phyloP scores from a whole-genome alignment of 2,329 filamentous ascomycete species.

The Neophaeococcomyces aloes region DNA sequence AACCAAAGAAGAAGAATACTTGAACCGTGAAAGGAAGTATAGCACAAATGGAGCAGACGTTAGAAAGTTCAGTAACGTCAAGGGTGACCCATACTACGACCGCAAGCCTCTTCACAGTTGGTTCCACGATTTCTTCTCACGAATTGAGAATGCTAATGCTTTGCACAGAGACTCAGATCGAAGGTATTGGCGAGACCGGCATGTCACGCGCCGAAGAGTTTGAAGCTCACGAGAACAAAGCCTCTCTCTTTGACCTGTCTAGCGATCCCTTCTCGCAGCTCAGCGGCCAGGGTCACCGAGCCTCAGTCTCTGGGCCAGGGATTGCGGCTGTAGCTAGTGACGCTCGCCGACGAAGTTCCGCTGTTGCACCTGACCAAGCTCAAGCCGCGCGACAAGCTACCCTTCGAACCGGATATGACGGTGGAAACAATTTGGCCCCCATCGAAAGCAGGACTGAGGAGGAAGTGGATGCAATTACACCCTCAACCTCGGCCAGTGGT shows the following conservation, averaged over 20 bases:
- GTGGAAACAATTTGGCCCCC: slow-evolving; percentile 14
- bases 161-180: slow-evolving; percentile 4
- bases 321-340: slow-evolving; percentile 15
- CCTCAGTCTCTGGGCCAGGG: slow-evolving; percentile 16
- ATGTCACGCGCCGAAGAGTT: slow-evolving; percentile 18
- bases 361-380: slow-evolving; percentile 17
- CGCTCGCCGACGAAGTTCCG: slow-evolving; percentile 19
- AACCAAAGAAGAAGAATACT: slow-evolving; percentile 18
- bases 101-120: slow-evolving; percentile 17
- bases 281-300: slow-evolving; percentile 14
- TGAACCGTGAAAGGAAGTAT: slow-evolving; percentile 20
- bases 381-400: slow-evolving; percentile 4
- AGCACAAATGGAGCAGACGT: slow-evolving; percentile 18
- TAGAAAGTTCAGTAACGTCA: slow-evolving; percentile 17
- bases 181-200: slow-evolving; percentile 13
- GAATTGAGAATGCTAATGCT: background rate
- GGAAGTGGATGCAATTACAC: slow-evolving; percentile 9
- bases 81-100: slow-evolving; percentile 18
- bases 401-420: slow-evolving; percentile 12
- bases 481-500: slow-evolving; percentile 4
- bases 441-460: slow-evolving; percentile 16
- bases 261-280: slow-evolving; percentile 18
- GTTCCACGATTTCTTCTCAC: background rate
- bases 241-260: slow-evolving; percentile 17
- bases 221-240: slow-evolving; percentile 19